Evolutionary conservation across 495 filamentous ascomycete species (phyloP).

Genomic region (Penicillium bovifimosum): DNA sequence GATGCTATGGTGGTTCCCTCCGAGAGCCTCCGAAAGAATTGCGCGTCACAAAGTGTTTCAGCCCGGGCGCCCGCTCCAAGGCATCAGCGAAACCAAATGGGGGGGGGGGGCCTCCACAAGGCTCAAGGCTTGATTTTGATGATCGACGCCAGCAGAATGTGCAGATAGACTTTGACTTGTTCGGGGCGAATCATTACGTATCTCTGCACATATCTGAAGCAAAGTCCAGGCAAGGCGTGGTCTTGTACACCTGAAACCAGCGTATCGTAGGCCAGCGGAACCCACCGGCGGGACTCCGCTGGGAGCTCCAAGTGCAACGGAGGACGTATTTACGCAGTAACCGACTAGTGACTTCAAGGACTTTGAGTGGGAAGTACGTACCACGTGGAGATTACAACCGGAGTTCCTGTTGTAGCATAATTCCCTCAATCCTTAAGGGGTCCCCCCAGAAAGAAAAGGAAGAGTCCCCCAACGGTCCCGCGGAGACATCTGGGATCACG

Average conservation of each 20-base stretch:
- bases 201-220: not conserved
- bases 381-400: not conserved
- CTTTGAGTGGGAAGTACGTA: not conserved
- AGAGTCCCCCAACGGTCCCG: slow-evolving; percentile 4
- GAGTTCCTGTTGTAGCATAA: not conserved
- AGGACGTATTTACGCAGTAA: not conserved
- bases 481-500: not conserved
- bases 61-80: not conserved
- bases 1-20: not conserved
- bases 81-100: slow-evolving; percentile 9
- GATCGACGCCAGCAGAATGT: not conserved
- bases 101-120: slow-evolving; percentile 1
- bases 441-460: not conserved
- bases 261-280: slow-evolving; percentile 28
- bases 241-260: not conserved
- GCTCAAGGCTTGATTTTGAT: slow-evolving; percentile 5
- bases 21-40: not conserved
- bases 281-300: slow-evolving; percentile 36
- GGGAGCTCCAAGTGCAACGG: not conserved
- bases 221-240: not conserved
- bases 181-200: not conserved
- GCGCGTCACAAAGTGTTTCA: slow-evolving; percentile 2
- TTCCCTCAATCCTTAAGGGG: not conserved
- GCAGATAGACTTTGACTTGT: not conserved
- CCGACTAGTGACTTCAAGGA: not conserved